Percentiles rank a stretch among this genome's conserved stretches.
These are phyloP conservation scores for Heliosperma pusillum DNA, from an alignment of 148 eudicot species.

Conservation along the genomic window DNA sequence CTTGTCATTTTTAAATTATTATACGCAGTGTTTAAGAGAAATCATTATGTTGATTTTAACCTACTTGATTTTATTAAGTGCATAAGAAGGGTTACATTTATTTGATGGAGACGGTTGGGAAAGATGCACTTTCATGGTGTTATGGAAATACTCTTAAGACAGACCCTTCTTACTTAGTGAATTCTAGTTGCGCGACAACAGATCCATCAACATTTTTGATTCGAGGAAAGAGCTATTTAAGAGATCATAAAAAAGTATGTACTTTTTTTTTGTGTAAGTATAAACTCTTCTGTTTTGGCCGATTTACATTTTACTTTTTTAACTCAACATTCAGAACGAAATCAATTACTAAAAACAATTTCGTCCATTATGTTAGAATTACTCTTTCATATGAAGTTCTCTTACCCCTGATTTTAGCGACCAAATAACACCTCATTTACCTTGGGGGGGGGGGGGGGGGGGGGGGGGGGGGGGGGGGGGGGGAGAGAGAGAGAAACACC, in stretches of 20 bases:
- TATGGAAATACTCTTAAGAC: conserved; percentile 57
- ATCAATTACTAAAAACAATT: too few species aligned
- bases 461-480: too few species aligned
- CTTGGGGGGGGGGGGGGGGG: too few species aligned
- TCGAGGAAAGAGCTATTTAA: conserved; percentile 59
- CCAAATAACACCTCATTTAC: too few species aligned
- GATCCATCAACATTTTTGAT: conserved; percentile 61
- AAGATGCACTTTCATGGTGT: conserved; percentile 40
- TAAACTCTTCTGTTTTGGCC: too few species aligned
- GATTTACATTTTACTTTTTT: too few species aligned
- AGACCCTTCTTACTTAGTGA: conserved; percentile 46
- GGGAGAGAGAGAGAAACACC: too few species aligned
- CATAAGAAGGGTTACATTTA: conserved; percentile 64
- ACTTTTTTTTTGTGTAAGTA: neutral
- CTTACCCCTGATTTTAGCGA: too few species aligned
- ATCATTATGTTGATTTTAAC: neutral
- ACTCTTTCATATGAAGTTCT: too few species aligned
- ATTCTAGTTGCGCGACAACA: conserved; percentile 53
- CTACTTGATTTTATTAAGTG: conserved; percentile 33
- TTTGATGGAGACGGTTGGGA: conserved; percentile 42
- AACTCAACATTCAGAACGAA: too few species aligned
- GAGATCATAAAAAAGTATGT: conserved; percentile 54
- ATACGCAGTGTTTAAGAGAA: neutral
- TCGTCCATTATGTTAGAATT: too few species aligned
- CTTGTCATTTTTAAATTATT: neutral